phyloP scores from a whole-genome alignment of 345 rosid species.

The Acer yangbiense region DNA sequence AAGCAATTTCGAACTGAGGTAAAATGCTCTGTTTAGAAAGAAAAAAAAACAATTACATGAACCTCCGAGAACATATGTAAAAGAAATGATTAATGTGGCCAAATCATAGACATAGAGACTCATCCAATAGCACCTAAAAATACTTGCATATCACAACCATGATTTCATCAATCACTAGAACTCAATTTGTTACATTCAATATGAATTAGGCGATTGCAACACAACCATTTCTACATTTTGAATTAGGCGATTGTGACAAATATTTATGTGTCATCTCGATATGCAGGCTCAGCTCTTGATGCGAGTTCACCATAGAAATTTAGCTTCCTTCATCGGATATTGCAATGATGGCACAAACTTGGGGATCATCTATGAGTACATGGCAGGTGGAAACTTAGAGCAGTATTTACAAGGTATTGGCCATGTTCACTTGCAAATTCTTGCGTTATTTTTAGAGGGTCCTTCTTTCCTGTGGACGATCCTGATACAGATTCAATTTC shows the following conservation, averaged over 20 bases:
- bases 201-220: too few species aligned
- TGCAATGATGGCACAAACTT: constrained; percentile 36
- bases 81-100: background rate
- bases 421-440: background rate
- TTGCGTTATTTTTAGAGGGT: background rate
- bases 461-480: background rate
- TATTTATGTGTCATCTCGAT: background rate
- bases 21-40: background rate
- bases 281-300: constrained; percentile 41
- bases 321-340: constrained; percentile 42
- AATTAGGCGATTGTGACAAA: too few species aligned
- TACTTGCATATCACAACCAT: too few species aligned
- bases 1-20: constrained; percentile 37
- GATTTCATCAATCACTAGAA: background rate
- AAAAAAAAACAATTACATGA: background rate
- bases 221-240: too few species aligned
- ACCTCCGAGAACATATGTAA: background rate
- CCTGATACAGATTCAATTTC: background rate
- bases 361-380: constrained; percentile 41
- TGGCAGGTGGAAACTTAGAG: constrained; percentile 34
- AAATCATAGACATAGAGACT: too few species aligned
- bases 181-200: too few species aligned
- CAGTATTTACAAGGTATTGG: constrained; percentile 26
- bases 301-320: constrained; percentile 45
- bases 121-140: too few species aligned